Evolutionary conservation across 805 yeast species (phyloP).

Genomic region (Tetrapisispora taiwanensis): DNA sequence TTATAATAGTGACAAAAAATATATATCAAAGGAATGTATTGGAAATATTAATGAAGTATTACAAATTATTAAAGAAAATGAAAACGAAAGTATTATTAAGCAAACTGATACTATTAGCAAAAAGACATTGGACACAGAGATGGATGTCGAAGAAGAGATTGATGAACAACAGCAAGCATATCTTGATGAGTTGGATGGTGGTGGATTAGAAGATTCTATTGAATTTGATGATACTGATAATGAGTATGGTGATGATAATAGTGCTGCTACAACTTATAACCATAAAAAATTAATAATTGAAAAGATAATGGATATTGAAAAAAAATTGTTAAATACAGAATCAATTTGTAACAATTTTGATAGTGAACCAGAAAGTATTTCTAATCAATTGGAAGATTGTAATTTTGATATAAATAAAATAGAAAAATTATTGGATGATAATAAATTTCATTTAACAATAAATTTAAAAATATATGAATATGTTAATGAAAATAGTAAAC

Average conservation of each 20-base stretch:
- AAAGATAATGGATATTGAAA: background rate
- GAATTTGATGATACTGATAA: constrained; percentile 6
- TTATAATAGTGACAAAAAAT: background rate
- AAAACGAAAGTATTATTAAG: background rate
- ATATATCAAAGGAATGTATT: background rate
- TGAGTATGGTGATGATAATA: constrained; percentile 2
- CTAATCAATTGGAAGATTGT: background rate
- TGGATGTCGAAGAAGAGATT: background rate
- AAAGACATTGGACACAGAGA: background rate
- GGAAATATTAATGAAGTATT: background rate
- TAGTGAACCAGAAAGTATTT: no score
- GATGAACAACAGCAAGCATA: constrained; percentile 19
- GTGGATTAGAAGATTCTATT: constrained; percentile 2
- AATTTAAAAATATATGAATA: background rate
- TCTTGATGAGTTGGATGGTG: constrained; percentile 13
- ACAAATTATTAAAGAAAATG: background rate
- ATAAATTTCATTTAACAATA: no score
- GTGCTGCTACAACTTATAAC: no score
- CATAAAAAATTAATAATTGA: background rate
- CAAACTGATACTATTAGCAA: background rate
- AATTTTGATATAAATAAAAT: background rate
- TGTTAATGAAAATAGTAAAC: constrained; percentile 13
- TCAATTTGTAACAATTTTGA: no score
- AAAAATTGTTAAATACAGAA: background rate
- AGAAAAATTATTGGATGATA: background rate